Base-by-base conservation (phyloP, 805 yeast genomes). In the Myxozyma vanderwaltii region DNA sequence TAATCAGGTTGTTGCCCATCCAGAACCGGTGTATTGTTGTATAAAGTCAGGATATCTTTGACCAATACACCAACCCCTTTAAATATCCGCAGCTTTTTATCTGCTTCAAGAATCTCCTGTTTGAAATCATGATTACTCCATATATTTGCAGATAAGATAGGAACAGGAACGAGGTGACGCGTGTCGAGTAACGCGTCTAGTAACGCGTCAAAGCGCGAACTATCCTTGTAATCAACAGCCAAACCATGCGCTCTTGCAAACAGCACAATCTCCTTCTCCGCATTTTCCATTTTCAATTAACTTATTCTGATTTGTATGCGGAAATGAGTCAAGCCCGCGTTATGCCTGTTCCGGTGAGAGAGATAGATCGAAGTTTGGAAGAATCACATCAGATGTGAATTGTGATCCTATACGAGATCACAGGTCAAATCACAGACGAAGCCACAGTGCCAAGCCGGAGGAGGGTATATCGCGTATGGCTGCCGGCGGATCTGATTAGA, bases 321-420 rank as follows among this genome's bases (percentile, higher is more conserved):
- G n/a, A n/a, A n/a, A n/a, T n/a, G n/a, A n/a, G n/a, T n/a, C n/a
- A n/a, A n/a, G n/a, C n/a, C n/a, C n/a, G n/a, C n/a, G n/a, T n/a
- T n/a, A n/a, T n/a, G n/a, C n/a, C n/a, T n/a, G n/a, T n/a, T n/a
- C n/a, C n/a, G n/a, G n/a, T n/a, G n/a, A n/a, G n/a, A n/a, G n/a
- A n/a, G 47, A 43, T 21, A 23, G n/a, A 23, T 8, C 24, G 33
- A 43, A 24, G 13, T 26, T 15, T 26, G 13, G 31, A 24, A 23
- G 27, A 7, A 4, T 43, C 13, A 43, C 31, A 23, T 15, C 27
- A 43, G 1, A 5, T 43, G 49, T 45, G 36, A 48, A 8, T 2
- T 35, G 52, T 48, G 52, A 48, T 19, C 43, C 15, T 8, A 48
- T 35, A 31, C 52, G 52, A 48, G 43, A 35, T 48, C 52, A 48